Percentiles rank a stretch among this genome's conserved stretches.
phyloP scores from a whole-genome alignment of 495 filamentous ascomycete species.

The Neurospora sp. region DNA sequence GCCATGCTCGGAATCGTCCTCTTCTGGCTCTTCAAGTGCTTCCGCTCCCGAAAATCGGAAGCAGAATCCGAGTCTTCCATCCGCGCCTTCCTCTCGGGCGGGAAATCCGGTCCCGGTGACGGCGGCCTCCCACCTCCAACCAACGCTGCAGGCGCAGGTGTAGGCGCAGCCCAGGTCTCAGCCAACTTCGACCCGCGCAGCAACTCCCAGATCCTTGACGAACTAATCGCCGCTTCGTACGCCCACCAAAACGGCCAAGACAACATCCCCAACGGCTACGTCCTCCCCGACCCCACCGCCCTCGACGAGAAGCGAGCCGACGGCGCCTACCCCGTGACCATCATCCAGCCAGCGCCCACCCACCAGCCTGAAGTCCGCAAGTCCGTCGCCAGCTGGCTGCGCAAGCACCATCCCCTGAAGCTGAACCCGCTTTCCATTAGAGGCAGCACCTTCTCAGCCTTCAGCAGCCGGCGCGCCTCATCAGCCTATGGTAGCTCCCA shows the following conservation, averaged over 20 bases:
- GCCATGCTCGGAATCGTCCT: slow-evolving; percentile 2
- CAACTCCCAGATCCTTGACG: slow-evolving; percentile 21
- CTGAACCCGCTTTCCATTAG: slow-evolving; percentile 9
- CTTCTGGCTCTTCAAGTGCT: slow-evolving; percentile 4
- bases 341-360: neutral
- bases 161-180: neutral
- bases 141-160: neutral
- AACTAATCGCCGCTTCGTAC: slow-evolving; percentile 23
- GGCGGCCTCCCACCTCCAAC: neutral
- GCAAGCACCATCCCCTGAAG: slow-evolving; percentile 13
- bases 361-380: slow-evolving; percentile 6
- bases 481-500: neutral
- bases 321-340: neutral
- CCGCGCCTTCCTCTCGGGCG: neutral
- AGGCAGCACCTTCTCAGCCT: slow-evolving; percentile 2
- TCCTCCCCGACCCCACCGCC: neutral
- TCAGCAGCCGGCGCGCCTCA: neutral
- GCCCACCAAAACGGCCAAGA: slow-evolving; percentile 21
- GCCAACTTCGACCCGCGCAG: slow-evolving; percentile 3
- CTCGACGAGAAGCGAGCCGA: slow-evolving; percentile 3
- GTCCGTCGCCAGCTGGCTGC: slow-evolving; percentile 15
- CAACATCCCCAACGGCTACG: neutral
- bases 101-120: neutral
- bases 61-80: neutral
- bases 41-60: neutral